A percentile compares a stretch with the other conserved stretches of the same genome.
These are phyloP conservation scores for Salix exigua DNA, from an alignment of 345 rosid genomes.

Conservation along the genomic window DNA sequence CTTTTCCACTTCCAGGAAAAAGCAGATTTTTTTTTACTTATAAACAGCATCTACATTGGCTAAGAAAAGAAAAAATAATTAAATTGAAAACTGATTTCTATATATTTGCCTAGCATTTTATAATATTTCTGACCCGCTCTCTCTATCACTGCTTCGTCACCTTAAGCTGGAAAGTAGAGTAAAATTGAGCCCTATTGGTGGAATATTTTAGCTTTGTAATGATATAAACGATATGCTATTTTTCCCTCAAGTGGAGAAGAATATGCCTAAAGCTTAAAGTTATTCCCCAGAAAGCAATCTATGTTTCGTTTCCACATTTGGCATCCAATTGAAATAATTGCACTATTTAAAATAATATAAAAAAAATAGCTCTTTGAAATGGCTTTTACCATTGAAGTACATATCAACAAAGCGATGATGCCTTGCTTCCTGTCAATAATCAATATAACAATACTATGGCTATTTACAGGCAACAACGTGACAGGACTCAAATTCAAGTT, in stretches of 20 bases:
- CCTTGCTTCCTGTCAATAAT: too few species aligned
- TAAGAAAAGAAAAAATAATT: neutral
- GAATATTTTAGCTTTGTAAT: neutral
- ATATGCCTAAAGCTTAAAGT: neutral
- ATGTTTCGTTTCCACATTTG: neutral
- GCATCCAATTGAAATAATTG: neutral
- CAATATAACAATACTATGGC: too few species aligned
- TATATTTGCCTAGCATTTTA: neutral
- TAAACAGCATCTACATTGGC: neutral
- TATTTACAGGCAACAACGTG: too few species aligned
- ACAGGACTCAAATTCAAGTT: too few species aligned
- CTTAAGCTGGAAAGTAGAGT: neutral
- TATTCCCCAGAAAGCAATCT: neutral
- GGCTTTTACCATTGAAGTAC: too few species aligned
- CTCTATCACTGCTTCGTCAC: neutral
- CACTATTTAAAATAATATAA: too few species aligned
- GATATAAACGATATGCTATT: neutral
- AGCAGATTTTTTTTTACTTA: neutral
- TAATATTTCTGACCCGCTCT: neutral
- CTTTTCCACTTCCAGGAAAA: neutral
- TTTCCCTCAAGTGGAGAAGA: neutral
- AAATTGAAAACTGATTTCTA: neutral
- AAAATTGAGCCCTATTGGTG: neutral
- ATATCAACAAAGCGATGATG: too few species aligned
- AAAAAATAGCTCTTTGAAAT: too few species aligned